A percentile compares a stretch with the other conserved stretches of the same genome.
These are phyloP conservation scores for Neurospora sp. DNA, from an alignment of 495 filamentous ascomycete genomes.

Conservation along the genomic window DNA sequence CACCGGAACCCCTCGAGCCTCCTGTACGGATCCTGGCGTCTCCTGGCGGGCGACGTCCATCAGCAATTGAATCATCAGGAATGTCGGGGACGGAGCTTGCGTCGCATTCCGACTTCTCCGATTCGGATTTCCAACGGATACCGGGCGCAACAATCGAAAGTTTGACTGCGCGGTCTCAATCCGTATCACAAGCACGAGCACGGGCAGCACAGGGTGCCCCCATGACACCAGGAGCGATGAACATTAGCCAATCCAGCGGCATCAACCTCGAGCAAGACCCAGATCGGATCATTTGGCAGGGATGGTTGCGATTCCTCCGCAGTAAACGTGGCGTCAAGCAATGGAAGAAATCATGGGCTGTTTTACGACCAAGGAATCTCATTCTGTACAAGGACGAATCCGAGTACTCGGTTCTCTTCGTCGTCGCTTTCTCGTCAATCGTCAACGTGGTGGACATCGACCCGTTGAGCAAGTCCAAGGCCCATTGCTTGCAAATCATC, in stretches of 20 bases:
- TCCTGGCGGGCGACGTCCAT: constrained; percentile 33
- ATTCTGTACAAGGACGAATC: constrained; percentile 88
- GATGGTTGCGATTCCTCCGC: constrained; percentile 77
- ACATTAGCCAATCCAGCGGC: constrained; percentile 46
- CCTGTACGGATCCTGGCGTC: constrained; percentile 21
- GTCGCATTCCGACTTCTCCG: constrained; percentile 85
- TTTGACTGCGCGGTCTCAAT: constrained; percentile 28
- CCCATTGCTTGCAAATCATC: constrained; percentile 84
- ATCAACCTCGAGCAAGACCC: constrained; percentile 42
- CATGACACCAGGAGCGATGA: constrained; percentile 31
- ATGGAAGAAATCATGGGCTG: constrained; percentile 92
- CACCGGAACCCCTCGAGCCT: constrained; percentile 45
- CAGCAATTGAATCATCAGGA: constrained; percentile 59
- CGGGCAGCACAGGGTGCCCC: constrained; percentile 3
- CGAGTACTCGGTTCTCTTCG: constrained; percentile 80
- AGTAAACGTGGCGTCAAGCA: constrained; percentile 79
- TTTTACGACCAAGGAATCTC: constrained; percentile 76
- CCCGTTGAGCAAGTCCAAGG: constrained; percentile 72
- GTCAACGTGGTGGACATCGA: constrained; percentile 92
- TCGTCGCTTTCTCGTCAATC: constrained; percentile 68
- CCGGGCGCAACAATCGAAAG: constrained; percentile 35
- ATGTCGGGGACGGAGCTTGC: constrained; percentile 71
- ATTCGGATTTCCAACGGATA: constrained; percentile 42
- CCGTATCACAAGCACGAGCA: neutral
- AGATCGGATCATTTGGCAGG: constrained; percentile 81